Evolutionary conservation across 1,284 basidiomycete species (phyloP), one percentile per base, ranked within the genome.

Genomic region (Farysia itapuensis): DNA sequence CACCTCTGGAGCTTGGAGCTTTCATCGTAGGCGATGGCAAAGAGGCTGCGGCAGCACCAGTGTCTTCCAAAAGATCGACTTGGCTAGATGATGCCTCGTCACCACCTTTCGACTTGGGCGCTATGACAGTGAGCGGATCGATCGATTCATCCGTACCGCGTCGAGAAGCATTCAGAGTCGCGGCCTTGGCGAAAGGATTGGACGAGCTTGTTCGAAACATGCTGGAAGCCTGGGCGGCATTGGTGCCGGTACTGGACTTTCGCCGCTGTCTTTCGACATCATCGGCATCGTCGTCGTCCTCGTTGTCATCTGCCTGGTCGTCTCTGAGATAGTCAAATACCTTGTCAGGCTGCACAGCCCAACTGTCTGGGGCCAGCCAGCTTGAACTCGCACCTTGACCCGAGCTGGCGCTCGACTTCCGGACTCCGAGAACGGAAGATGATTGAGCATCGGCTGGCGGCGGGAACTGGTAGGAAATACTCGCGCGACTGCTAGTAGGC

Each of bases 311-410:
- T 25, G 59, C 67, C 18, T 70, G 63, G 24, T 54, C 58, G 43
- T 66, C 67, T 16, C 48, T 57, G 13, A 72, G 48, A 15, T 51
- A 49, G 32, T 64, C 67, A 19, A 42, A 45, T n/a, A 49, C 41
- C 39, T 54, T 52, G 35, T 68, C 56, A 4, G 67, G 57, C 33
- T 72, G 69, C 16, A 76, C 74, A 15, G 74, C 74, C 74, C 74
- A 76, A 43, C 67, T 70, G 47, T 73, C 72, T 12, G 74, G 74
- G 15, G 74, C 72, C 60, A 64, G 60, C 74, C 74, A 76, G 29
- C 65, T 58, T 16, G 72, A 74, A 35, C 51, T 43, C 3, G 58
- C 40, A 39, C 44, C 53, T n/a, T 63, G 52, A 3, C 64, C 52
- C 16, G 64, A 61, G 39, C 53, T 50, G 26, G 65, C 60, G 26